phyloP scores from a whole-genome alignment of 768 basidiomycete species.

The Phanerochaete sordida region DNA sequence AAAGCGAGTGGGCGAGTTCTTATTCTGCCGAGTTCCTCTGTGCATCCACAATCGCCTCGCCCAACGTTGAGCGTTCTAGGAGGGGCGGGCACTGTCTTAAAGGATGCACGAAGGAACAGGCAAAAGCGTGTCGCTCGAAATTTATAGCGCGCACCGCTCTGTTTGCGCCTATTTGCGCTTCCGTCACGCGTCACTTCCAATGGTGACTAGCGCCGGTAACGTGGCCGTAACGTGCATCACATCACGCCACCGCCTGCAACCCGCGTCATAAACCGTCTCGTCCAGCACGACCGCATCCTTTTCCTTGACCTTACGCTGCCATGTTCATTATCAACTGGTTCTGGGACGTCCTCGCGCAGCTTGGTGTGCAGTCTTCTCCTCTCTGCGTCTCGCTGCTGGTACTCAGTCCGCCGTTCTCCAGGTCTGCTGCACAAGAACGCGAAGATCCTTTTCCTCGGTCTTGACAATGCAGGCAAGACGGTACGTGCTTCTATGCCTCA shows the following conservation, averaged over 20 bases:
- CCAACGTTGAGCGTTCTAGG: constrained; percentile 33
- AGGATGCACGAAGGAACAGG: constrained; percentile 44
- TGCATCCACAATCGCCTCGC: constrained; percentile 71
- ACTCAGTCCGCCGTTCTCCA: constrained; percentile 25
- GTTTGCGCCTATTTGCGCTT: neutral
- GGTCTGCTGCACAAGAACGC: constrained; percentile 97
- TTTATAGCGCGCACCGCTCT: constrained; percentile 4
- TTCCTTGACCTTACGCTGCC: constrained; percentile 26
- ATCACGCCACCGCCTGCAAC: constrained; percentile 1
- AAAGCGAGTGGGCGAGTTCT: constrained; percentile 50
- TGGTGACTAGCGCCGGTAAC: neutral
- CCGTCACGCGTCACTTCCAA: neutral
- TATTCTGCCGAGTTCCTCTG: constrained; percentile 53
- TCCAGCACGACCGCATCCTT: constrained; percentile 1
- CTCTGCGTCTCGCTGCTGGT: neutral
- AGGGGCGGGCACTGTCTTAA: constrained; percentile 72
- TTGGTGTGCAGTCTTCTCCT: constrained; percentile 54
- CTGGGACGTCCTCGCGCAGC: constrained; percentile 91
- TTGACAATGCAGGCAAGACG: constrained; percentile 99
- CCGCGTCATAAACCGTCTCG: constrained; percentile 4
- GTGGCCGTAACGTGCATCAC: constrained; percentile 3
- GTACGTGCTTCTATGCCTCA: constrained; percentile 40
- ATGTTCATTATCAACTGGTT: constrained; percentile 96
- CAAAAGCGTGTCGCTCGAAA: neutral
- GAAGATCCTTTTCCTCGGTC: constrained; percentile 98